These are phyloP conservation scores for Russula sp. DNA, from an alignment of 768 basidiomycete species.

Conservation along the genomic window DNA sequence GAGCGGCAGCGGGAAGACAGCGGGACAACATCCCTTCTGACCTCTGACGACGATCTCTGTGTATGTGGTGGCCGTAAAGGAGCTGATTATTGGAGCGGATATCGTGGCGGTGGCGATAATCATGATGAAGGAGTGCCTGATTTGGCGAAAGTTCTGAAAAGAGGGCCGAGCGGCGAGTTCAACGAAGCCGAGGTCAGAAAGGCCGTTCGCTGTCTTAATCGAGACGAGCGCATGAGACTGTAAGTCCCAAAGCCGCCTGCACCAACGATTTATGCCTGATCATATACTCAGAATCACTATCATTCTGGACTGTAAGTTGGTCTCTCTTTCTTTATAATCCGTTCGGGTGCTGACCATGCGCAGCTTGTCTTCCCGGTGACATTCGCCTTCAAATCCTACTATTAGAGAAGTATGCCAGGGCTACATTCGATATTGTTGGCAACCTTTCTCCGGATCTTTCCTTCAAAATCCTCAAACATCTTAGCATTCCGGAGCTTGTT, in stretches of 20 bases:
- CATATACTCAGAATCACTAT: constrained; percentile 48
- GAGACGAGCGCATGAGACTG: constrained; percentile 73
- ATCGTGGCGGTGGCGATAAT: constrained; percentile 47
- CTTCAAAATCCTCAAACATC: constrained; percentile 56
- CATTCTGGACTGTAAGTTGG: constrained; percentile 55
- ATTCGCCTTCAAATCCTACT: constrained; percentile 80
- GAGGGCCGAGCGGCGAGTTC: constrained; percentile 52
- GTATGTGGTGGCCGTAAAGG: constrained; percentile 59
- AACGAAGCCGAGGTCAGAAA: constrained; percentile 68
- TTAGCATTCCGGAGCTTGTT: constrained; percentile 61
- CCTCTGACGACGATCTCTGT: constrained; percentile 38
- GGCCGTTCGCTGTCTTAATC: constrained; percentile 56
- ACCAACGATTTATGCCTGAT: constrained; percentile 19
- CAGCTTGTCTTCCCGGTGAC: constrained; percentile 80
- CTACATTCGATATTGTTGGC: constrained; percentile 80
- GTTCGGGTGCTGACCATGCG: constrained; percentile 20
- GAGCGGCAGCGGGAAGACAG: constrained; percentile 36
- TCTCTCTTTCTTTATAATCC: constrained; percentile 8
- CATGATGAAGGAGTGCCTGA: constrained; percentile 50
- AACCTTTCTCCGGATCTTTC: constrained; percentile 64
- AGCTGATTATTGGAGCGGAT: constrained; percentile 73
- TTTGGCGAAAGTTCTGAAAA: constrained; percentile 49
- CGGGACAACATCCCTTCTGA: constrained; percentile 24
- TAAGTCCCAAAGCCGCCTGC: constrained; percentile 41
- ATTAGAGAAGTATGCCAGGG: constrained; percentile 78